Base-by-base conservation (phyloP, 805 yeast genomes). In the Wickerhamomyces subpelliculosus region DNA sequence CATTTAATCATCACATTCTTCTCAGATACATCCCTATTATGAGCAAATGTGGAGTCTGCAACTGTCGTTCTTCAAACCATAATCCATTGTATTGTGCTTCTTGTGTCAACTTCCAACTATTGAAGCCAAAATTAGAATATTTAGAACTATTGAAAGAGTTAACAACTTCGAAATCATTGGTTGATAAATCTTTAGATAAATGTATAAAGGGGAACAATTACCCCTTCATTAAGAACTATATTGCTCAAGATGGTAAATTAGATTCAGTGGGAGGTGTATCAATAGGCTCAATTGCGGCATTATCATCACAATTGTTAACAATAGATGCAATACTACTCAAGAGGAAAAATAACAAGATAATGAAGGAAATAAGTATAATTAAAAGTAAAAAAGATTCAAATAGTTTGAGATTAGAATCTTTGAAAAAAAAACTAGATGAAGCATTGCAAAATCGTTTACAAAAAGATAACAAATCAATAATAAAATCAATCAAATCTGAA, bases 251-350 rank as follows among this genome's bases (percentile, higher is more conserved):
- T 16, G 45, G 32, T 8, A 26, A n/a, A n/a, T n/a, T n/a, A 27
- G n/a, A 29, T 33, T 3, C 32, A 31, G 26, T 24, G 1, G 40
- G 20, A 7, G 21, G 31, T 13, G 27, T 22, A 11, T 8, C 39
- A 24, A 22, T 38, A 29, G 44, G 36, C 10, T 35, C 46, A 11
- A 36, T 51, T 19, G 52, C 45, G n/a, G 55, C 55, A 3, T 28
- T 54, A 20, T 38, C 51, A 3, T 43, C 51, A 4, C 53, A 52
- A 30, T 34, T 54, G 21, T 36, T 51, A 30, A 49, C 51, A 7
- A 44, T 54, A 4, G 57, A 54, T 26, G 13, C 51, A 12, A 36
- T 50, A 28, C 35, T 48, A 13, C 16, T 43, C 24, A 45, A 47
- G 30, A 41, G 49, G 19, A 38, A 23, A 18, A 43, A 38, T 24